Evolutionary conservation across 495 filamentous ascomycete genomes (phyloP), one percentile per base, ranked within the genome.

Genomic region (Aspergillus nidulans): DNA sequence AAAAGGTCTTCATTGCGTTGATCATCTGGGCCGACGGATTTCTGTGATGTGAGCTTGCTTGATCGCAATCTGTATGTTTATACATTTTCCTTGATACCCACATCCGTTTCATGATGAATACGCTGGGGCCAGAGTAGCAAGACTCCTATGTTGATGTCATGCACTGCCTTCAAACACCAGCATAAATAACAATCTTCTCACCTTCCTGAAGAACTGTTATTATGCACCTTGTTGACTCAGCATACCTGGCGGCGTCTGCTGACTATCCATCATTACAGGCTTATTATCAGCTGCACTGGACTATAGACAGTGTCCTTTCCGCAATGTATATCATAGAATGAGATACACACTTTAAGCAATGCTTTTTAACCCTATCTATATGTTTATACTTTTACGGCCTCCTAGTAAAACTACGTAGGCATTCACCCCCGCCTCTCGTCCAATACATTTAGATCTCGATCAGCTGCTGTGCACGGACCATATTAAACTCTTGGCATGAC

Each of bases 121-220:
- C 68, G 77, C 78, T 80, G 76, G 77, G 78, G 77, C 78, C 77
- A 81, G 70, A 80, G 74, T 77, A 81, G 74, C 61, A 69, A 70
- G 66, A 70, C 65, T 70, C 67, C 42, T 45, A 3, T 54, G 57
- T 50, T 56, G 69, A 70, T 70, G 70, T 71, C 54, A 57, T 71
- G 66, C 75, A 52, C 70, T 81, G 77, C 58, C 77, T 80, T 67
- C 67, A 75, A 73, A 70, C 58, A 75, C 77, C 78, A 80, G 78
- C 77, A 63, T 65, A 24, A n/a, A 58, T 55, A 55, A 42, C 41
- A 56, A 77, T 79, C 77, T 81, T 81, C 77, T 81, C 78, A 71
- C 67, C 62, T 72, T 49, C 68, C 69, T 75, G 73, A 77, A 53
- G 6, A 13, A 38, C 30, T 13, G 16, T 38, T 8, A n/a, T 16